Evolutionary conservation across 2,329 filamentous ascomycete genomes (phyloP), one percentile per base, ranked within the genome.

Genomic region (Aspergillus ochraceoroseus): DNA sequence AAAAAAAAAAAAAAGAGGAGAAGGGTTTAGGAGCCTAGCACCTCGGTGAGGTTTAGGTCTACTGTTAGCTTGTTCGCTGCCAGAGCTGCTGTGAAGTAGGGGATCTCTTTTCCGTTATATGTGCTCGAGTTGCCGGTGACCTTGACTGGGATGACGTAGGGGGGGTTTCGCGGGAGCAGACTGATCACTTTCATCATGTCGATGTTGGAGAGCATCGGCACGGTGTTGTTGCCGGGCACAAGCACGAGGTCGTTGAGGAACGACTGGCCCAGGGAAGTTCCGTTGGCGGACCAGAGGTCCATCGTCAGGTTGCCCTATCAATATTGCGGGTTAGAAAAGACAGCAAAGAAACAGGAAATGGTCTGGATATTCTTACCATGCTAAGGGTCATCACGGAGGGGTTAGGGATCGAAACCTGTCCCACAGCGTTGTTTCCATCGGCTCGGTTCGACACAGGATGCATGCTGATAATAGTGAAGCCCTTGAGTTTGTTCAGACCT

Each of bases 401-500:
- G 55, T 82, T 82, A 44, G 77, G 77, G 34, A 82, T 76, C 46
- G 58, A 65, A 32, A 77, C 72, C 8, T 63, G 69, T 51, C 75
- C 79, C 14, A 70, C 56, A 52, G 79, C 67, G 57, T 80, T 81
- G 42, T 69, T 67, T 31, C 70, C 70, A 47, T 75, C 70, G 17
- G 60, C 42, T 1, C 56, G 41, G 20, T 57, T 59, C 6, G 62
- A 54, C 41, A 72, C 59, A 49, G 79, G 65, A 23, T 63, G 62
- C 53, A 77, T 67, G 20, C 70, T 59, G 11, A 66, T 70, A 23
- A 77, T 62, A 25, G 67, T 63, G 56, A 77, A 72, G 18, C 73
- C 74, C 22, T 65, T 53, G 7, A 82, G 69, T 19, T 68, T 66
- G 58, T 80, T 79, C n/a, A 82, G 65, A 2, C 74, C 77, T 80